Percentiles rank a stretch among this genome's conserved stretches.
These are phyloP conservation scores for Cystofilobasidium capitatum DNA, from an alignment of 768 basidiomycete genomes.

Conservation along the genomic window DNA sequence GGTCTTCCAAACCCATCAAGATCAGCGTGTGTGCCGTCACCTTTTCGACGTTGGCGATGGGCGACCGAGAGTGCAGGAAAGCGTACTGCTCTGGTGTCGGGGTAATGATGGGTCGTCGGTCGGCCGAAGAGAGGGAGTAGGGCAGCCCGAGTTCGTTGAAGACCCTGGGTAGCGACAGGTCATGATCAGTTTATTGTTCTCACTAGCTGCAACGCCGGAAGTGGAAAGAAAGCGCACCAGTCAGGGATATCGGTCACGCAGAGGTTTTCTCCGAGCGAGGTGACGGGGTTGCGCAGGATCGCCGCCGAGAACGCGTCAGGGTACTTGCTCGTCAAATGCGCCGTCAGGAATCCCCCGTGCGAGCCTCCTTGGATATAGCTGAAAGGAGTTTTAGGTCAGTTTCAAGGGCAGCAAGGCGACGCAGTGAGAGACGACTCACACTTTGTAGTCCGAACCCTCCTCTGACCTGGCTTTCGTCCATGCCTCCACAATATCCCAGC, in stretches of 20 bases:
- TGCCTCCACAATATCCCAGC: constrained; percentile 46
- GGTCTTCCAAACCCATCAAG: constrained; percentile 53
- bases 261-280: constrained; percentile 49
- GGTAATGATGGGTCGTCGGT: constrained; percentile 32
- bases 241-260: constrained; percentile 58
- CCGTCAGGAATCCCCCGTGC: constrained; percentile 49
- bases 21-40: constrained; percentile 52
- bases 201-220: not conserved
- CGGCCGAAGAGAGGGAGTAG: constrained; percentile 36
- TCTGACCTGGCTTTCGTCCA: constrained; percentile 33
- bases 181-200: not conserved
- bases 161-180: constrained; percentile 18
- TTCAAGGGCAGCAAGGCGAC: not conserved
- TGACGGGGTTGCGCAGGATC: constrained; percentile 60
- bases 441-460: not conserved
- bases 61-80: constrained; percentile 48
- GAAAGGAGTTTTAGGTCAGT: not conserved
- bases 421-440: constrained; percentile 15
- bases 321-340: constrained; percentile 49
- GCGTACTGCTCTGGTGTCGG: constrained; percentile 47
- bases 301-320: constrained; percentile 56
- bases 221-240: constrained; percentile 42
- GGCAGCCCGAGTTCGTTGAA: constrained; percentile 43
- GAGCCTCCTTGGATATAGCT: constrained; percentile 54
- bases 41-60: constrained; percentile 49